Evolutionary conservation across 2,329 filamentous ascomycete species (phyloP).

Genomic region (Colletotrichum phormii): DNA sequence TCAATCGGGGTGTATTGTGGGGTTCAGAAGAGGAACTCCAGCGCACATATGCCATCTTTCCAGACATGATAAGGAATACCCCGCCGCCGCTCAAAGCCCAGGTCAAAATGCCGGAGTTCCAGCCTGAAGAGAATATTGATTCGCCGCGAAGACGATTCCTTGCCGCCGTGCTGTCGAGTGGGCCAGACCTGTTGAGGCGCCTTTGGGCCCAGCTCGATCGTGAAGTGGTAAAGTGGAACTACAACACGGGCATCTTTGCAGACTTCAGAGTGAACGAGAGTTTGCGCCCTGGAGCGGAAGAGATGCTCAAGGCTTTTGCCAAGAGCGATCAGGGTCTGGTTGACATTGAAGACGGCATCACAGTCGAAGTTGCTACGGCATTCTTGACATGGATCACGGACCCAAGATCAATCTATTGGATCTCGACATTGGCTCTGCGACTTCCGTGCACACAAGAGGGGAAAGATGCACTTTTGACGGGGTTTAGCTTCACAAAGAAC

Average conservation of each 20-base stretch:
- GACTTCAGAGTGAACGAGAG: background rate
- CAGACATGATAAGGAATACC: conserved; percentile 2
- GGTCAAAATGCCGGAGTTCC: background rate
- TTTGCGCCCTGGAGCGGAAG: background rate
- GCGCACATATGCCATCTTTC: conserved; percentile 1
- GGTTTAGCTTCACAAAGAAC: background rate
- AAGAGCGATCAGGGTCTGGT: too few relatives aligned
- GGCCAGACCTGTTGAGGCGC: background rate
- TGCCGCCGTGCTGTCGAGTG: background rate
- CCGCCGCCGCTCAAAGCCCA: conserved; percentile 3
- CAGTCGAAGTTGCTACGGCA: background rate
- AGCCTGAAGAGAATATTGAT: conserved; percentile 5
- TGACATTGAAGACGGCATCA: background rate
- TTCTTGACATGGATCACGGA: conserved; percentile 22
- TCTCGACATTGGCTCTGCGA: background rate
- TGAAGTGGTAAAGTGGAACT: conserved; percentile 6
- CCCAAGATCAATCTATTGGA: conserved; percentile 18
- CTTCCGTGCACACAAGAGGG: background rate
- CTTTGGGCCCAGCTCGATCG: conserved; percentile 10
- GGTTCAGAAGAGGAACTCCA: background rate
- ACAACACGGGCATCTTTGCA: conserved; percentile 15
- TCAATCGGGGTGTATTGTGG: background rate
- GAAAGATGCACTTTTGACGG: background rate
- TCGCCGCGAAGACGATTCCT: background rate
- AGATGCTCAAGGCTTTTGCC: background rate